Evolutionary conservation across 1,284 basidiomycete genomes (phyloP).

Genomic region (Spongispora temasekensis): DNA sequence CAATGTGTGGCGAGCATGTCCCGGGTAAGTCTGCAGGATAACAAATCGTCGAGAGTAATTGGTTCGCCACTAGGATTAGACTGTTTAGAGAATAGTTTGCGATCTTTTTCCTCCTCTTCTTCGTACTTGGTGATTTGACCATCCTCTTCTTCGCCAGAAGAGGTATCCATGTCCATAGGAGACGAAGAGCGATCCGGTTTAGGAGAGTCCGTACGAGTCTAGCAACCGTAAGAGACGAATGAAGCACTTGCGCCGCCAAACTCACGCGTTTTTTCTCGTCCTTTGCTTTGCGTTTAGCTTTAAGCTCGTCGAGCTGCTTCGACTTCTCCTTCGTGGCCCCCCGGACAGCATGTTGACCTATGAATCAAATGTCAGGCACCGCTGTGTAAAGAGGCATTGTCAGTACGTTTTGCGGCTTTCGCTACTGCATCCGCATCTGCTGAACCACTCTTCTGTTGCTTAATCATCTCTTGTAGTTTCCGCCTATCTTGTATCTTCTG

Average conservation of each 20-base stretch:
- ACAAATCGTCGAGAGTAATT: conserved; percentile 55
- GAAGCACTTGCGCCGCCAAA: neutral
- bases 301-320: conserved; percentile 79
- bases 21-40: conserved; percentile 61
- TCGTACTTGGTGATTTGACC: conserved; percentile 71
- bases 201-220: conserved; percentile 54
- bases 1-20: conserved; percentile 64
- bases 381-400: neutral
- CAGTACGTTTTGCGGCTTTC: conserved; percentile 73
- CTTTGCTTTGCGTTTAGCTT: conserved; percentile 78
- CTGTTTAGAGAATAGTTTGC: conserved; percentile 50
- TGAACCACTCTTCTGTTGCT: conserved; percentile 56
- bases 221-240: conserved; percentile 16
- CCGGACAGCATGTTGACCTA: conserved; percentile 74
- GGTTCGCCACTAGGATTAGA: conserved; percentile 54
- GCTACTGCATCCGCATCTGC: conserved; percentile 61
- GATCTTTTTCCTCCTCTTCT: conserved; percentile 67
- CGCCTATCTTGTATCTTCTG: conserved; percentile 75
- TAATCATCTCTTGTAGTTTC: conserved; percentile 76
- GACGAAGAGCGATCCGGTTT: conserved; percentile 69
- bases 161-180: conserved; percentile 81
- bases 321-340: conserved; percentile 85
- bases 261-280: conserved; percentile 73
- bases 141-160: conserved; percentile 69
- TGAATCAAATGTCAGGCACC: conserved; percentile 11